Evolutionary conservation across 2,329 filamentous ascomycete species (phyloP).

Genomic region (Curvularia spicifera): DNA sequence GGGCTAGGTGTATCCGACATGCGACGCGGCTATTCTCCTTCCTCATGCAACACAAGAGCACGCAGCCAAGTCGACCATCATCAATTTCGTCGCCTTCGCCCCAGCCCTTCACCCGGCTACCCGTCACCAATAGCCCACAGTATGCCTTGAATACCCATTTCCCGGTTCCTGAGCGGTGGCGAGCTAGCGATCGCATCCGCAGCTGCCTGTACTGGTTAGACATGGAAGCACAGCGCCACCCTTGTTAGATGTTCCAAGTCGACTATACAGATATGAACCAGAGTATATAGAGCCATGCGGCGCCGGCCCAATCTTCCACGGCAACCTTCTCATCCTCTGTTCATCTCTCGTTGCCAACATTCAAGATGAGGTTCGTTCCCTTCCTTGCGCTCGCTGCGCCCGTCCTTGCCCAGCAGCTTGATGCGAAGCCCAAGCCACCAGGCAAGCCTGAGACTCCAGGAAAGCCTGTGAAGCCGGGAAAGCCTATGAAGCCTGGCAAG

Average conservation of each 20-base stretch:
- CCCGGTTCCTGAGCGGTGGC: constrained; percentile 27
- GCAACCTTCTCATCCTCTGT: constrained; percentile 20
- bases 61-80: constrained; percentile 30
- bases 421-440: constrained; percentile 15
- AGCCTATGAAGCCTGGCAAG: constrained; percentile 21
- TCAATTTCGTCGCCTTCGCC: constrained; percentile 23
- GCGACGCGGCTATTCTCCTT: constrained; percentile 28
- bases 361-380: constrained; percentile 41
- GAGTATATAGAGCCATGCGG: constrained; percentile 28
- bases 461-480: constrained; percentile 9
- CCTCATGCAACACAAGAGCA: constrained; percentile 29
- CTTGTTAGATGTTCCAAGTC: constrained; percentile 4
- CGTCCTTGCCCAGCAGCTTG: constrained; percentile 26
- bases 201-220: constrained; percentile 37
- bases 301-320: constrained; percentile 3
- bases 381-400: constrained; percentile 36
- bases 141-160: constrained; percentile 11
- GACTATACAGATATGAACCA: constrained; percentile 15
- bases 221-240: constrained; percentile 8
- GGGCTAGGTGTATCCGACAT: constrained; percentile 24
- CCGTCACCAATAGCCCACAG: constrained; percentile 15
- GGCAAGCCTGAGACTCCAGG: constrained; percentile 6
- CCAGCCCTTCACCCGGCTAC: constrained; percentile 22
- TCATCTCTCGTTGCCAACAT: constrained; percentile 7
- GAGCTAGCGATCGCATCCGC: constrained; percentile 6